phyloP scores from a whole-genome alignment of 768 basidiomycete genomes.

The Lactarius vividus region DNA sequence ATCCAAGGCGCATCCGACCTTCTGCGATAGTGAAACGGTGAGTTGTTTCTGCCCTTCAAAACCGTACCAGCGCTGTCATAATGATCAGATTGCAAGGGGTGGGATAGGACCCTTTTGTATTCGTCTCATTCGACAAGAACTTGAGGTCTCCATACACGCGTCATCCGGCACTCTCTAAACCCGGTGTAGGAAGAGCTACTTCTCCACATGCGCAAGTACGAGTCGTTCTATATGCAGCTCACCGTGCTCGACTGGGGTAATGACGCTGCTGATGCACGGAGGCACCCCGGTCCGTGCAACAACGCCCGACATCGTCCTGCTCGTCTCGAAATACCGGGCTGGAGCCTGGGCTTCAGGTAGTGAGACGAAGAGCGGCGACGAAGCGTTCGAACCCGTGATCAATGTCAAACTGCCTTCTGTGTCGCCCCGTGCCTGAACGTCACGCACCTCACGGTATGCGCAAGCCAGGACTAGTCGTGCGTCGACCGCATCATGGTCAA shows the following conservation, averaged over 20 bases:
- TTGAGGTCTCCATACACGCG: conserved; percentile 91
- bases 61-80: not conserved
- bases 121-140: conserved; percentile 95
- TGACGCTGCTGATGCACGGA: not conserved
- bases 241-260: conserved; percentile 97
- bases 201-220: conserved; percentile 90
- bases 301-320: conserved; percentile 38
- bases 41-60: conserved; percentile 33
- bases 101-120: conserved; percentile 97
- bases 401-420: conserved; percentile 93
- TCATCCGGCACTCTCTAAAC: conserved; percentile 79
- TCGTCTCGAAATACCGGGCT: conserved; percentile 41
- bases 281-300: conserved; percentile 16
- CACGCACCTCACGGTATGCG: conserved; percentile 95
- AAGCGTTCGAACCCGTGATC: conserved; percentile 78
- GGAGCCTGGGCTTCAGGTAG: too few species aligned
- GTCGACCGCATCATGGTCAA: conserved; percentile 89
- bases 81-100: conserved; percentile 51
- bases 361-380: conserved; percentile 30
- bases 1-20: conserved; percentile 80
- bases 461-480: conserved; percentile 86
- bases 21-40: conserved; percentile 83
- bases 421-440: conserved; percentile 85
- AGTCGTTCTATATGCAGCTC: conserved; percentile 75
- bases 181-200: conserved; percentile 93